These are phyloP conservation scores for Deinandra increscens DNA, from an alignment of 129 eudicot species.

Conservation along the genomic window DNA sequence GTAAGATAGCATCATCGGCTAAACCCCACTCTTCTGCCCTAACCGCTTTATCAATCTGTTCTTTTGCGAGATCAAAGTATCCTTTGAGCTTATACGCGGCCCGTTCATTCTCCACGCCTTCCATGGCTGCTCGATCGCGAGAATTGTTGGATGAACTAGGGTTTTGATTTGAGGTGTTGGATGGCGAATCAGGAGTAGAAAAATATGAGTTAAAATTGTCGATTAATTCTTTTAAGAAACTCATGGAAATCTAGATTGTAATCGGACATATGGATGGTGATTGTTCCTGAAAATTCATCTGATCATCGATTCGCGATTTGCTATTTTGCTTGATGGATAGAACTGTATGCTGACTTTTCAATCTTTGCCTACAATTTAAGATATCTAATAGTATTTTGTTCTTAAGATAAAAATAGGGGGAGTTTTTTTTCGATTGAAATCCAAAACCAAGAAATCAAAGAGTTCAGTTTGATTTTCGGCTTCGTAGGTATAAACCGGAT, in stretches of 20 bases:
- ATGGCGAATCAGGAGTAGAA: conserved; percentile 39
- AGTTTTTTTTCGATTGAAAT: too few species aligned
- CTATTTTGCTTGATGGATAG: not conserved
- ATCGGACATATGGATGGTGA: conserved; percentile 23
- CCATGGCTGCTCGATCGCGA: conserved; percentile 43
- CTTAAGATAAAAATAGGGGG: too few species aligned
- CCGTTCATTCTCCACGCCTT: conserved; percentile 76
- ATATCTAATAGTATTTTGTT: too few species aligned
- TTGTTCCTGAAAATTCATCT: conserved; percentile 10
- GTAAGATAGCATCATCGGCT: conserved; percentile 63
- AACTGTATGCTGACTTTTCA: not conserved
- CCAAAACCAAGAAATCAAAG: too few species aligned
- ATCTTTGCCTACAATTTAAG: too few species aligned
- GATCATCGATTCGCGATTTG: conserved; percentile 2
- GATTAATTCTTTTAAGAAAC: conserved; percentile 50
- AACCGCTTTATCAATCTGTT: conserved; percentile 81
- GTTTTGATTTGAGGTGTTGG: conserved; percentile 40
- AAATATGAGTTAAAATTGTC: conserved; percentile 54
- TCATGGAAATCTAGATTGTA: conserved; percentile 36
- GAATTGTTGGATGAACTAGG: conserved; percentile 35
- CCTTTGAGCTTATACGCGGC: conserved; percentile 87
- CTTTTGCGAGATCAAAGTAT: conserved; percentile 80
- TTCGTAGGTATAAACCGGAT: too few species aligned
- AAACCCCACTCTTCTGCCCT: conserved; percentile 99
- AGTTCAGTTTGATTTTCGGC: too few species aligned